Conservation (phyloP, 495 filamentous ascomycete species). For the Aspergillus campestris region DNA sequence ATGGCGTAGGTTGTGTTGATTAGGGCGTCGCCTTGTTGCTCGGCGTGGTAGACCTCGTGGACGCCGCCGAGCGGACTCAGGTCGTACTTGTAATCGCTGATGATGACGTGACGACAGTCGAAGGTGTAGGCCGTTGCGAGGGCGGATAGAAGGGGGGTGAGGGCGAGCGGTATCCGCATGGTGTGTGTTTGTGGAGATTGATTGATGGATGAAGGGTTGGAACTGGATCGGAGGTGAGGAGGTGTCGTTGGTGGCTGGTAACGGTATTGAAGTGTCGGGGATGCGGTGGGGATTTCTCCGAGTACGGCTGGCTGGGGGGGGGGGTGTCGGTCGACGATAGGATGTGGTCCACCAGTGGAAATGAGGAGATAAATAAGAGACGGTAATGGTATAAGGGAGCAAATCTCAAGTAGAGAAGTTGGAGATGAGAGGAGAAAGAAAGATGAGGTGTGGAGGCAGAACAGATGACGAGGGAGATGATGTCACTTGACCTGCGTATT, state of each 20-base stretch:
- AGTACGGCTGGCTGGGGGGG: no score
- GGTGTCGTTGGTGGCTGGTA: no score
- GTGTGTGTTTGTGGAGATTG: conserved; percentile 2
- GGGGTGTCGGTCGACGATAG: not conserved
- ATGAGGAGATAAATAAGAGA: not conserved
- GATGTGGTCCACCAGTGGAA: not conserved
- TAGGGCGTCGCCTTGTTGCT: conserved; percentile 36
- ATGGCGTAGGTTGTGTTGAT: conserved; percentile 81
- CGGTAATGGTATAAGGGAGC: not conserved
- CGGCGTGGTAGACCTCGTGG: conserved; percentile 58
- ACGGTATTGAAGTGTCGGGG: not conserved
- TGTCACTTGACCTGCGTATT: conserved; percentile 16
- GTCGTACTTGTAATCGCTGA: conserved; percentile 53
- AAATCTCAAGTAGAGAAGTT: not conserved
- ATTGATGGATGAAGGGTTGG: no score
- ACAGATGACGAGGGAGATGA: conserved; percentile 15
- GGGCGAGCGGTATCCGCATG: conserved; percentile 42
- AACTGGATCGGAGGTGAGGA: no score
- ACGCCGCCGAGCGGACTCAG: conserved; percentile 60
- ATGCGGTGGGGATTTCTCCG: not conserved
- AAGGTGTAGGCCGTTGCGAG: conserved; percentile 40
- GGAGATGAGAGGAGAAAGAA: not conserved
- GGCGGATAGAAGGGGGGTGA: conserved; percentile 37
- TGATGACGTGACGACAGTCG: conserved; percentile 54
- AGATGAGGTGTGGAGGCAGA: conserved; percentile 3